Base-by-base conservation (phyloP, 768 basidiomycete genomes). In the Pleurotus salmoneostramineus region DNA sequence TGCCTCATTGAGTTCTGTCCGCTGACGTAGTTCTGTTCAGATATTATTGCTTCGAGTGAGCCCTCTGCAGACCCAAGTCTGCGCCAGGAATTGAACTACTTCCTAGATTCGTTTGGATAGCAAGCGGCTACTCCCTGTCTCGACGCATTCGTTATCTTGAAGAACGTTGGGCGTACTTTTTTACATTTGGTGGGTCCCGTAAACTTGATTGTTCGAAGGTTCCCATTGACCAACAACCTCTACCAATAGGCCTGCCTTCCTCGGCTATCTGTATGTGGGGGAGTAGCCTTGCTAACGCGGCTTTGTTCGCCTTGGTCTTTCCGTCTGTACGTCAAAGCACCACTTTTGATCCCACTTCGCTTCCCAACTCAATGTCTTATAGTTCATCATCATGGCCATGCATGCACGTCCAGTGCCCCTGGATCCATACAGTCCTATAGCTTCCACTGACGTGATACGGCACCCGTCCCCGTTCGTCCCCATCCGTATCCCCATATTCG, bases 21-120 rank as follows among this genome's bases (percentile, higher is more conserved):
- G 40, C 49, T 17, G 14, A 58, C 42, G 33, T 12, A 32, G 34
- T 45, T n/a, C 51, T 37, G 21, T 63, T n/a, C n/a, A 93, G 91
- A 48, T 95, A 93, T 69, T 95, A 95, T 71, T 93, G 88, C 71
- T 95, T 94, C 65, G 93, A 95, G 91, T 93, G 67, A 72, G 77
- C 65, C 31, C 56, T 49, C 36, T 37, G 54, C 50, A 43, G 49
- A 49, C 21, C 6, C 43, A 49, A 11, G 44, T 44, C 44, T 61
- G 68, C 6, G 14, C 37, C 14, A 6, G 37, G 37, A 40, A 40
- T 63, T 63, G 62, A 42, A 65, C n/a, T 8, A 35, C 52, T 15
- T 45, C 57, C 31, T 57, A 91, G 91, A 65, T 92, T 89, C 66
- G 79, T 88, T 15, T 92, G 90, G 90, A 83, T 88, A 47, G 82